Evolutionary conservation across 371 early-diverging fungal genomes (phyloP), one percentile per base, ranked within the genome.

Genomic region (Dinochytrium kinnereticum): DNA sequence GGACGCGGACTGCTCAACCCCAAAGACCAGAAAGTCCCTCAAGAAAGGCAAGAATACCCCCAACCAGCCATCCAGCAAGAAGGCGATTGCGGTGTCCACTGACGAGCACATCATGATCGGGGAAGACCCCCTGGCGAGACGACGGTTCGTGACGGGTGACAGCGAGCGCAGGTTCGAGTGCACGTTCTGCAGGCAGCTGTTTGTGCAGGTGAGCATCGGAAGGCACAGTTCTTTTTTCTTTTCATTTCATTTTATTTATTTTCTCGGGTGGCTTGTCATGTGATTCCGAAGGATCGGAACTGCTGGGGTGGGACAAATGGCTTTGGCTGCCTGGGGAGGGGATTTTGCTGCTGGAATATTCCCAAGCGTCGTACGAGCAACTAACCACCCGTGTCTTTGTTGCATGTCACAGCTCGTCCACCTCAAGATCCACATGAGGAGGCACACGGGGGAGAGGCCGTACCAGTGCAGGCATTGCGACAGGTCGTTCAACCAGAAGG

Each of bases 401-500:
- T 21, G 26, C 13, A 3, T 53, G 0, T 37, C 84, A 39, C 88
- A 89, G 74, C 84, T 87, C 51, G 90, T 88, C 2, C 89, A 90
- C 71, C 79, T 90, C 37, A 86, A 85, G 80, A 89, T 89, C 78
- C 81, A 75, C 21, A 64, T 72, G 57, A 74, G 82, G 5, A 39
- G 73, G 40, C 74, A 77, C 66, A 81, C 81, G 17, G 84, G 84
- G 24, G 84, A 83, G 59, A 61, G 81, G 10, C 84, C 84, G 0
- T 83, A 78, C 59, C 79, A 77, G 21, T 77, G 78, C 71, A 3
- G 44, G 37, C 79, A 40, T 68, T 95, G 95, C 81, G 80, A 81
- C 69, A 93, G 91, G 80, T 85, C 89, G 1, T 94, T 94, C 69
- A 90, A 93, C 30, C 92, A 93, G 50, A 89, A 91, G 17, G 93